Conservation (phyloP, 768 basidiomycete species). For the Pleurotus djamor region DNA sequence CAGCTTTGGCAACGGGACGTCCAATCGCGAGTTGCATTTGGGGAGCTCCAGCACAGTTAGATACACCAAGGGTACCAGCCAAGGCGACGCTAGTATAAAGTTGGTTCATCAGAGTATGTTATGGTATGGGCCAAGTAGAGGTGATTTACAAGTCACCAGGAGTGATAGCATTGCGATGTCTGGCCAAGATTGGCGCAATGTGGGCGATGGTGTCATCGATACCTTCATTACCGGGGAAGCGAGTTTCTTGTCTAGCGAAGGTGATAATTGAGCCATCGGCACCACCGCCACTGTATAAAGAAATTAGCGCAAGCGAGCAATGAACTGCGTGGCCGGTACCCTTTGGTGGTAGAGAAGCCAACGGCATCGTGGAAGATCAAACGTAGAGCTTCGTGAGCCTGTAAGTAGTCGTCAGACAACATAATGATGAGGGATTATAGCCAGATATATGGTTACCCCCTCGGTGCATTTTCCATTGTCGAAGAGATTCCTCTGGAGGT, state of each 20-base stretch:
- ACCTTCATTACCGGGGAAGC: conserved; percentile 40
- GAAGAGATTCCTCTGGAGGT: conserved; percentile 20
- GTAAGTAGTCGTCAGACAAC: neutral
- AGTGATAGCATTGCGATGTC: conserved; percentile 24
- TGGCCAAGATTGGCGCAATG: conserved; percentile 28
- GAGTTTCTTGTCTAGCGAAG: conserved; percentile 38
- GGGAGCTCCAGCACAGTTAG: conserved; percentile 19
- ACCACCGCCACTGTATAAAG: conserved; percentile 30
- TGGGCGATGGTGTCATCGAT: conserved; percentile 37
- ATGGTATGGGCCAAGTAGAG: neutral
- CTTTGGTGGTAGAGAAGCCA: conserved; percentile 32
- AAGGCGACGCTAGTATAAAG: conserved; percentile 27
- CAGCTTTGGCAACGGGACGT: conserved; percentile 13
- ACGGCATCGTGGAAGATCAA: conserved; percentile 42
- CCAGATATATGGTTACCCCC: conserved; percentile 12
- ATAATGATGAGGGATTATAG: neutral
- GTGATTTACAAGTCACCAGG: conserved; percentile 31
- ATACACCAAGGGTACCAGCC: conserved; percentile 29
- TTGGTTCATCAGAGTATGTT: neutral
- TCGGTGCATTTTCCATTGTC: conserved; percentile 26
- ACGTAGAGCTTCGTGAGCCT: conserved; percentile 27
- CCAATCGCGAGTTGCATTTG: conserved; percentile 30
- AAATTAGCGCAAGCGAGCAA: neutral
- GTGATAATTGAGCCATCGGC: conserved; percentile 50
- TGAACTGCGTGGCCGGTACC: conserved; percentile 12